Evolutionary conservation across 2,329 filamentous ascomycete species (phyloP), one percentile per base, ranked within the genome.

Genomic region (Paraphaeosphaeria minitans): DNA sequence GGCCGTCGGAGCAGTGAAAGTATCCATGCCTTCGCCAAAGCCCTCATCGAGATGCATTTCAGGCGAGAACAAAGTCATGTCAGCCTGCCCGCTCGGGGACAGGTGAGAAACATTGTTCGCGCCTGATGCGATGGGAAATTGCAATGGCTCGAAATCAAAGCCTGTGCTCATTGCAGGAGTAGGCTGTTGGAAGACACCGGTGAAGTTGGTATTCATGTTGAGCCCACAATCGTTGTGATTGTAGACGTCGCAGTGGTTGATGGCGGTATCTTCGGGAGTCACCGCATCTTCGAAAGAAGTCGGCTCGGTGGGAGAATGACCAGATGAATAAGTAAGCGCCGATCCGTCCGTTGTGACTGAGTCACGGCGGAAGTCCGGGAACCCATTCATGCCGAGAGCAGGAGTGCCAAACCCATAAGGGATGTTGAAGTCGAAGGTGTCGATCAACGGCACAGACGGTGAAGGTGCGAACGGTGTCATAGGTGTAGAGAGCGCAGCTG

Each of bases 31-130:
- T 31, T 88, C 87, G 42, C 85, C 84, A 65, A 87, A 90, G 41
- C 83, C 84, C 67, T 92, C 89, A 60, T 92, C 89, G 27, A 80
- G 64, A 33, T 75, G 76, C 77, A 87, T 88, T 43, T 83, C 82
- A 49, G 89, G 87, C 10, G 89, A 89, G 76, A 83, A 89, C 33
- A 92, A 82, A 79, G 91, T 90, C 1, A 87, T 79, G 59, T 89
- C 87, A 37, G 84, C 83, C 67, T 91, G 89, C 5, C 87, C 89
- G 55, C 83, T 82, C 9, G 89, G 89, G 3, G 89, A 92, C 61
- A 92, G 84, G 60, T 91, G 88, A 37, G 75, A 71, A 7, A 77
- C 66, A 29, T 68, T 65, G 43, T 49, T 59, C 27, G 63, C 60
- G 29, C 66, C 56, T 33, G 65, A 65, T 53, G 54, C 68, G 13